These are phyloP conservation scores for Fusarium palustre DNA, from an alignment of 2,329 filamentous ascomycete genomes.

Conservation along the genomic window DNA sequence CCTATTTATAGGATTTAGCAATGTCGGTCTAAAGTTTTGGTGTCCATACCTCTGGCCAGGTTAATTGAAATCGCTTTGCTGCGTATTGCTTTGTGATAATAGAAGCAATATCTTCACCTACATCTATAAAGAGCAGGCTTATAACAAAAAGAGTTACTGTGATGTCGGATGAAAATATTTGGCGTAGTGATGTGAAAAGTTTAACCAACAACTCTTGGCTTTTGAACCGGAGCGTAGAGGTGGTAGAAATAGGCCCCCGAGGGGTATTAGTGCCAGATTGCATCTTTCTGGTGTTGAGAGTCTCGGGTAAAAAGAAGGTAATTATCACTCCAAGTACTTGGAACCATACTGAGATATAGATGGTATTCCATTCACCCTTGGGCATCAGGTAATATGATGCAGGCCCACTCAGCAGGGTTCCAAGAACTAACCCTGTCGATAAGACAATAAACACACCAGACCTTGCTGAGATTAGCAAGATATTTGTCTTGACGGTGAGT, in stretches of 20 bases:
- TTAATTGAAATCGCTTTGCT: not conserved
- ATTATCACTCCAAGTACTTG: not conserved
- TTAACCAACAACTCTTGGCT: not conserved
- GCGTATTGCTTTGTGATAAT: constrained; percentile 6
- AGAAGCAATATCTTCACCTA: not conserved
- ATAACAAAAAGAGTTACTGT: not conserved
- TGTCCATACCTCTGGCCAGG: constrained; percentile 2
- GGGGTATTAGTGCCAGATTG: not conserved
- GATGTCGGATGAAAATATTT: not conserved
- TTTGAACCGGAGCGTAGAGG: too few relatives aligned
- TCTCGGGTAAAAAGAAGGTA: not conserved
- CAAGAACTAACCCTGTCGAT: not conserved
- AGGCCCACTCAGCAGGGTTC: constrained; percentile 3
- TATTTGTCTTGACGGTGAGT: too few relatives aligned
- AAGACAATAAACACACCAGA: constrained; percentile 2
- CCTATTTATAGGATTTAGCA: not conserved
- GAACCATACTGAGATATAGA: not conserved
- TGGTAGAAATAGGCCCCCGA: too few relatives aligned
- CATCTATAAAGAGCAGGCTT: not conserved
- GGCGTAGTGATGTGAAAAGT: not conserved
- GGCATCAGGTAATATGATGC: not conserved
- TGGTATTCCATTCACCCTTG: not conserved
- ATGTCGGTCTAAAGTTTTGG: too few relatives aligned
- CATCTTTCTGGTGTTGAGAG: not conserved
- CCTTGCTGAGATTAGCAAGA: not conserved